A percentile compares a stretch with the other conserved stretches of the same genome.
phyloP scores from a whole-genome alignment of 2,329 filamentous ascomycete genomes.

The Xylaria sp. region DNA sequence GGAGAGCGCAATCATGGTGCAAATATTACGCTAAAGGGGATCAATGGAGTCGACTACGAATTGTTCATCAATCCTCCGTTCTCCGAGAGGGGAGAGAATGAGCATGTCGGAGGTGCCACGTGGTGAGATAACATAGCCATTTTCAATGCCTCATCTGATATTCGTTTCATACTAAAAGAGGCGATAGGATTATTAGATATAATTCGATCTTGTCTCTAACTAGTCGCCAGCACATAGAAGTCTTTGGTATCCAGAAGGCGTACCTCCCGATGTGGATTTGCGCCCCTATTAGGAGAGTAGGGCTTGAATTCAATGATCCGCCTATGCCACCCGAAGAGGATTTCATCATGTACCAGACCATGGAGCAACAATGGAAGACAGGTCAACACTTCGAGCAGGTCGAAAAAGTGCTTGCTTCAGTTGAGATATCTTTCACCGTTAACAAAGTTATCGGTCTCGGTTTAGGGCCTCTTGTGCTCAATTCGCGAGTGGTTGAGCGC shows the following conservation, averaged over 20 bases:
- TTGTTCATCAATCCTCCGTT: constrained; percentile 22
- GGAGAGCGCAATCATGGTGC: constrained; percentile 24
- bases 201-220: constrained; percentile 33
- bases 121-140: constrained; percentile 37
- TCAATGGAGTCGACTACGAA: constrained; percentile 38
- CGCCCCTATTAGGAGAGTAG: constrained; percentile 24
- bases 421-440: constrained; percentile 35
- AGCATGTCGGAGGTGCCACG: constrained; percentile 29
- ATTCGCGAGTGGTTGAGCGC: constrained; percentile 28
- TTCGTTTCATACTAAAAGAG: constrained; percentile 23
- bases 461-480: constrained; percentile 34
- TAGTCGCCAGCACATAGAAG: constrained; percentile 19
- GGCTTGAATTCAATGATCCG: constrained; percentile 26
- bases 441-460: constrained; percentile 39
- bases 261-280: constrained; percentile 41
- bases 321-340: constrained; percentile 29
- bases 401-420: constrained; percentile 32
- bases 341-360: constrained; percentile 31
- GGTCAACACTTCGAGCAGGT: constrained; percentile 38
- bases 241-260: constrained; percentile 27
- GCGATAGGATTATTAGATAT: constrained; percentile 35
- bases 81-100: constrained; percentile 30
- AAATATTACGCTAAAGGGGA: constrained; percentile 31
- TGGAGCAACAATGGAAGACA: constrained; percentile 37
- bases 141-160: background rate